These are phyloP conservation scores for Pseudovirgaria hyperparasitica DNA, from an alignment of 2,329 filamentous ascomycete genomes.

Conservation along the genomic window DNA sequence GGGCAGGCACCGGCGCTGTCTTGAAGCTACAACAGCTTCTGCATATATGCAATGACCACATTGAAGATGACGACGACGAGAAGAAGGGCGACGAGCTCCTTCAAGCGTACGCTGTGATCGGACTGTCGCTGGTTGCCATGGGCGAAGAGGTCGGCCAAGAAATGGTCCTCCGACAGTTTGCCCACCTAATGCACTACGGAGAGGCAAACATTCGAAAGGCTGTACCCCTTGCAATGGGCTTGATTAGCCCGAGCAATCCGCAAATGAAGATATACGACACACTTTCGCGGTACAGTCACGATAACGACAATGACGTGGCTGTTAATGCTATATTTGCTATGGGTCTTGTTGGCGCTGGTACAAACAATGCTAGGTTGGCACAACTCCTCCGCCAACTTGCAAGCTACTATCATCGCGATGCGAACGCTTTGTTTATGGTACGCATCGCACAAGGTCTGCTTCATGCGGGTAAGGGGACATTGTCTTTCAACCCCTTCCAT, in stretches of 20 bases:
- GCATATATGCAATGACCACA: constrained; percentile 95
- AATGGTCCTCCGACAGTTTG: constrained; percentile 96
- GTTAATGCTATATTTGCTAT: constrained; percentile 99
- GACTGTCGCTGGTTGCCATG: constrained; percentile 90
- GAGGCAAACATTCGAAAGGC: constrained; percentile 94
- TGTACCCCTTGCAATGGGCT: constrained; percentile 89
- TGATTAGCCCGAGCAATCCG: constrained; percentile 93
- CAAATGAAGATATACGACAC: constrained; percentile 99
- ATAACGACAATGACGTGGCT: constrained; percentile 95
- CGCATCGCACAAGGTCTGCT: constrained; percentile 93
- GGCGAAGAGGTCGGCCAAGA: constrained; percentile 97
- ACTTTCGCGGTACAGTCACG: constrained; percentile 91
- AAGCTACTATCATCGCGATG: constrained; percentile 95
- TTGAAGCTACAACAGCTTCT: constrained; percentile 94
- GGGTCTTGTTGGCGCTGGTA: constrained; percentile 91
- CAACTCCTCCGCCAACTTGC: constrained; percentile 89
- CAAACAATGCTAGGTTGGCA: constrained; percentile 92
- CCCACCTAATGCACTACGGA: constrained; percentile 97
- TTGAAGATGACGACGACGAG: constrained; percentile 77
- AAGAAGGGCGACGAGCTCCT: constrained; percentile 93
- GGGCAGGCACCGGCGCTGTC: constrained; percentile 93
- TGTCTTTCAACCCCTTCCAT: constrained; percentile 97
- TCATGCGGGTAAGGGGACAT: constrained; percentile 98
- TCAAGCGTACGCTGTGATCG: constrained; percentile 90
- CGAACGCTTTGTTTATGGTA: constrained; percentile 97